Evolutionary conservation across 108 stramenopile species (phyloP), one percentile per base, ranked within the genome.

Genomic region (Nitzschia sp.): DNA sequence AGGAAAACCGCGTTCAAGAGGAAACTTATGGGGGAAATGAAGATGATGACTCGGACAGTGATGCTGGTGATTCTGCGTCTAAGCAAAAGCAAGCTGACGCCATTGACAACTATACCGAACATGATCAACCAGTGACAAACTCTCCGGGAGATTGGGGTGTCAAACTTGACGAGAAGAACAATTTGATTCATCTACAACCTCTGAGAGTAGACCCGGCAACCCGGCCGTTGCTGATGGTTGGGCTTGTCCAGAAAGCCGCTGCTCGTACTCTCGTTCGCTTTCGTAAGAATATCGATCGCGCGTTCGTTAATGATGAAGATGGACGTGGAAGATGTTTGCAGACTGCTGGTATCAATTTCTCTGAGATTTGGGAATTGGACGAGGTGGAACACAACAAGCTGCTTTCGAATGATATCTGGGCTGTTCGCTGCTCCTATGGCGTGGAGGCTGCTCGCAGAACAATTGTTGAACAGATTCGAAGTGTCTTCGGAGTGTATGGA

Each of bases 401-500:
- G 9, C 57, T 85, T 42, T 94, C 95, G 20, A 99, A 99, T 71
- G 94, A 99, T 70, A 94, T 97, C 55, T 95, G 92, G 88, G 91
- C 79, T 19, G 82, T 97, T 46, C 70, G 91, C 57, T 84, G 84
- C 57, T 78, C 93, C 0, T 99, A 98, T 76, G 99, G 99, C 61
- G 97, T 99, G 8, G 99, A 99, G 67, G 99, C 99, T 10, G 93
- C 95, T 12, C 83, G 99, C 11, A 89, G 75, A 50, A 86, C 83
- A 53, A 99, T 98, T 78, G 94, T 97, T 6, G 72, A 92, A 15
- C 98, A 99, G 84, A 94, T 99, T 58, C 81, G 84, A n/a, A 80
- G 84, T 41, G 99, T 99, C 11, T 99, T 99, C 77, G 97, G 93
- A 40, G 97, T 95, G 8, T 99, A 99, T 80, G 99, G 99, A 57